phyloP scores from a whole-genome alignment of 2,329 filamentous ascomycete genomes.

The Botryotinia convoluta region DNA sequence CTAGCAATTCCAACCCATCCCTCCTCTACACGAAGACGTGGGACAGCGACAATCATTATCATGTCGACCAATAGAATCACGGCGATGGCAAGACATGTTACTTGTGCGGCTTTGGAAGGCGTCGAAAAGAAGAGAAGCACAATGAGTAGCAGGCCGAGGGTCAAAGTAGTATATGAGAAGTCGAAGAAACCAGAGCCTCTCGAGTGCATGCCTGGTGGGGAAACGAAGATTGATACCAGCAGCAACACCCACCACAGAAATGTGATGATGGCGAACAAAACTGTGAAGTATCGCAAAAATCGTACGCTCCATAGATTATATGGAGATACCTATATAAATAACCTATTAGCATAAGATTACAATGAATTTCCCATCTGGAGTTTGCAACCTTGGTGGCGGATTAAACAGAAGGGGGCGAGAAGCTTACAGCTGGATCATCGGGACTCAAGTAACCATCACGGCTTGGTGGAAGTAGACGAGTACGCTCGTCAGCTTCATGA shows the following conservation, averaged over 20 bases:
- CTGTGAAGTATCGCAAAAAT: conserved; percentile 71
- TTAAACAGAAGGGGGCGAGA: background rate
- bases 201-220: conserved; percentile 79
- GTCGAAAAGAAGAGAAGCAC: conserved; percentile 83
- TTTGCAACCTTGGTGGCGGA: background rate
- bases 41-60: conserved; percentile 75
- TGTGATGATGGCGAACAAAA: conserved; percentile 70
- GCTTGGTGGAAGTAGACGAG: conserved; percentile 38
- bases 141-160: conserved; percentile 71
- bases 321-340: conserved; percentile 59
- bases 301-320: conserved; percentile 95
- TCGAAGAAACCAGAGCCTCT: conserved; percentile 91
- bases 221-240: conserved; percentile 87
- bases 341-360: background rate
- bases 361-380: background rate
- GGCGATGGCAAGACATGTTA: conserved; percentile 67
- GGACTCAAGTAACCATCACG: conserved; percentile 62
- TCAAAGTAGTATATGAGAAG: conserved; percentile 78
- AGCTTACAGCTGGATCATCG: conserved; percentile 73
- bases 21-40: conserved; percentile 75
- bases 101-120: conserved; percentile 75
- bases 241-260: conserved; percentile 93
- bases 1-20: conserved; percentile 88
- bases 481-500: conserved; percentile 56
- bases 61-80: conserved; percentile 69